Evolutionary conservation across 1,139 yeast genomes (phyloP).

Genomic region (Meyerozyma smithsonii): DNA sequence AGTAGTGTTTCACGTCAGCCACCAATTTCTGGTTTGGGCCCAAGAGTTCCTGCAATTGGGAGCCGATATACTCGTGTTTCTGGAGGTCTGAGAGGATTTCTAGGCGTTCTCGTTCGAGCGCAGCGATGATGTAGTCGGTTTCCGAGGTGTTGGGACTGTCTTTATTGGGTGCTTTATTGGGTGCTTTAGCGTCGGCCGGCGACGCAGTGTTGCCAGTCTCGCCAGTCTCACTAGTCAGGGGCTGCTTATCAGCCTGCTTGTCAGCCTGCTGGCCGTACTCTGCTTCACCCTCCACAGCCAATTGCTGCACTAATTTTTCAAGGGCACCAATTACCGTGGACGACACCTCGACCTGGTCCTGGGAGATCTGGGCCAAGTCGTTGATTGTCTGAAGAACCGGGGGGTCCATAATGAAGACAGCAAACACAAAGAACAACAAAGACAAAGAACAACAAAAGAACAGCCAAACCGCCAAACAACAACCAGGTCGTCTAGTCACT

Average conservation of each 20-base stretch:
- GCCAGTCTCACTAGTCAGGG: neutral
- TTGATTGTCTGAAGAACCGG: neutral
- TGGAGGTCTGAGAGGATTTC: conserved; percentile 40
- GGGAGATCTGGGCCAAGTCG: neutral
- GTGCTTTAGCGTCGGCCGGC: no score
- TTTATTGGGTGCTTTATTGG: no score
- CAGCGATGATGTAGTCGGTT: conserved; percentile 12
- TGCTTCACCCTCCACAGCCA: neutral
- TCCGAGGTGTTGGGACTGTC: no score
- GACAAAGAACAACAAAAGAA: no score
- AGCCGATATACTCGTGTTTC: conserved; percentile 34
- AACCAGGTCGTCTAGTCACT: no score
- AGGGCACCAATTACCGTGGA: neutral
- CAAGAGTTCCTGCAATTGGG: conserved; percentile 30
- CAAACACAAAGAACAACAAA: neutral
- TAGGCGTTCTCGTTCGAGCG: conserved; percentile 32
- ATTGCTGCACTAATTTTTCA: neutral
- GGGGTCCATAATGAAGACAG: neutral
- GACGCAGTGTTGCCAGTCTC: neutral
- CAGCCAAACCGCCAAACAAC: no score
- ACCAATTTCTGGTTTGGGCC: conserved; percentile 38
- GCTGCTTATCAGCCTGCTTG: neutral
- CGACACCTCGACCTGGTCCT: neutral
- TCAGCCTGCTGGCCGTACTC: neutral
- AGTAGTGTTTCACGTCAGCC: conserved; percentile 34